Evolutionary conservation across 2,329 filamentous ascomycete genomes (phyloP).

Genomic region (Alternaria alternata): DNA sequence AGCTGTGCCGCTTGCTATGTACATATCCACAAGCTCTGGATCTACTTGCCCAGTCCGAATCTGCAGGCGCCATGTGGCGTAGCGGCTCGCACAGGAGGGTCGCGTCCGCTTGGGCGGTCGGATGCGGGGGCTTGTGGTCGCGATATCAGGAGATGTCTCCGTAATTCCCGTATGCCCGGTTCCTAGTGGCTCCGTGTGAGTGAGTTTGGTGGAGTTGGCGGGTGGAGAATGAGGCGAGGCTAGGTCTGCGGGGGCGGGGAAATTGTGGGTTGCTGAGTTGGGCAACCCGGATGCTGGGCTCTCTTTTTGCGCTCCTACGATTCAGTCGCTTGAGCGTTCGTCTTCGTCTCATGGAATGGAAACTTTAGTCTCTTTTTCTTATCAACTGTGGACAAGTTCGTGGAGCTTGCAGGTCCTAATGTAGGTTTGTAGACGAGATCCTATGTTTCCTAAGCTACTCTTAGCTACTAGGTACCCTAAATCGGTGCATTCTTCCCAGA

Average conservation of each 20-base stretch:
- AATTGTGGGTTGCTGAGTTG: slow-evolving; percentile 12
- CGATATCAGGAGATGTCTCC: slow-evolving; percentile 1
- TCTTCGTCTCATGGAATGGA: not conserved
- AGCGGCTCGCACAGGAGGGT: slow-evolving; percentile 12
- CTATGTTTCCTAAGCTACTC: not conserved
- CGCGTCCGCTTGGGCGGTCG: slow-evolving; percentile 13
- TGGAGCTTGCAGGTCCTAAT: not conserved
- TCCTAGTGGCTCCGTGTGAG: slow-evolving; percentile 5
- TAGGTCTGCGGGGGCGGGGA: slow-evolving; percentile 54
- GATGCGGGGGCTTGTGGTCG: slow-evolving; percentile 3
- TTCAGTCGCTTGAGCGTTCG: not conserved
- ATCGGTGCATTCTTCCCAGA: not conserved
- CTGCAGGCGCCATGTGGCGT: slow-evolving; percentile 2
- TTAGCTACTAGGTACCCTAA: not conserved
- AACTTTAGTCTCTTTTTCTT: not conserved
- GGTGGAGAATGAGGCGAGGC: slow-evolving; percentile 9
- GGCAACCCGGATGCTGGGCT: slow-evolving; percentile 13
- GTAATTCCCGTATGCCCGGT: slow-evolving; percentile 13
- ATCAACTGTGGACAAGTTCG: no score
- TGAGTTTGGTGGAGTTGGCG: slow-evolving; percentile 8
- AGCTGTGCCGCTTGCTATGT: not conserved
- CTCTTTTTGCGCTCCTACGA: not conserved
- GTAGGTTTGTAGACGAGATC: no score
- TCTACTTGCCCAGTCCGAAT: not conserved
- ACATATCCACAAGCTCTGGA: not conserved